Evolutionary conservation across 2,329 filamentous ascomycete species (phyloP).

Genomic region (Fusarium veterinarium): DNA sequence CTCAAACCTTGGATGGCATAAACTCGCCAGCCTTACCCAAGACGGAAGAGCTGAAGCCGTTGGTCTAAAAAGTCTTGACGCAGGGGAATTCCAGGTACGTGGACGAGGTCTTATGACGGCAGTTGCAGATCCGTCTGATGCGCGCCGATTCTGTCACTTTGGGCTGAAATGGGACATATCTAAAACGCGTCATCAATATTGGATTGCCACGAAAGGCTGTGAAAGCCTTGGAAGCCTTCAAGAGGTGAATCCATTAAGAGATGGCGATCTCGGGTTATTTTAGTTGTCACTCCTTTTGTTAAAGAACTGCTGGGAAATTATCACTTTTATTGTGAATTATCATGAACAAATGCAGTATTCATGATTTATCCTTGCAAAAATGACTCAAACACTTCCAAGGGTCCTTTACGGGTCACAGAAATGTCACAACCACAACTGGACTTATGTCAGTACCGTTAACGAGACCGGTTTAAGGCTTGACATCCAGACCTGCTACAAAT

Average conservation of each 20-base stretch:
- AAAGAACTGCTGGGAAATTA: not conserved
- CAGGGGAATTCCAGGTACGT: constrained; percentile 25
- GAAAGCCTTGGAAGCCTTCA: not conserved
- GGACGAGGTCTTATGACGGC: not conserved
- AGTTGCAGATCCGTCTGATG: not conserved
- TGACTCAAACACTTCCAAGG: not conserved
- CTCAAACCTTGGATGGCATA: not conserved
- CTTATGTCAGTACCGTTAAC: not conserved
- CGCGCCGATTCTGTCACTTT: not conserved
- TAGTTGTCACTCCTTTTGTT: not conserved
- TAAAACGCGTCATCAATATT: not conserved
- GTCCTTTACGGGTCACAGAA: too few relatives aligned
- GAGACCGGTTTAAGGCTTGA: not conserved
- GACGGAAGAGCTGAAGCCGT: constrained; percentile 4
- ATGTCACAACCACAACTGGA: not conserved
- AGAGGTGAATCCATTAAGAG: not conserved
- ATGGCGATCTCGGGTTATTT: not conserved
- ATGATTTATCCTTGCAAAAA: too few relatives aligned
- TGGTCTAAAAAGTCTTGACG: not conserved
- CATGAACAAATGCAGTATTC: too few relatives aligned
- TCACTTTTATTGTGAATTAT: not conserved
- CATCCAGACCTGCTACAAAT: not conserved
- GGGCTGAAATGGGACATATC: not conserved
- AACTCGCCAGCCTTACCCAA: not conserved
- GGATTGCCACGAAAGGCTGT: not conserved